Percentiles rank a stretch among this genome's conserved stretches.
phyloP scores from a whole-genome alignment of 2,329 filamentous ascomycete species.

The Fusarium virguliforme region DNA sequence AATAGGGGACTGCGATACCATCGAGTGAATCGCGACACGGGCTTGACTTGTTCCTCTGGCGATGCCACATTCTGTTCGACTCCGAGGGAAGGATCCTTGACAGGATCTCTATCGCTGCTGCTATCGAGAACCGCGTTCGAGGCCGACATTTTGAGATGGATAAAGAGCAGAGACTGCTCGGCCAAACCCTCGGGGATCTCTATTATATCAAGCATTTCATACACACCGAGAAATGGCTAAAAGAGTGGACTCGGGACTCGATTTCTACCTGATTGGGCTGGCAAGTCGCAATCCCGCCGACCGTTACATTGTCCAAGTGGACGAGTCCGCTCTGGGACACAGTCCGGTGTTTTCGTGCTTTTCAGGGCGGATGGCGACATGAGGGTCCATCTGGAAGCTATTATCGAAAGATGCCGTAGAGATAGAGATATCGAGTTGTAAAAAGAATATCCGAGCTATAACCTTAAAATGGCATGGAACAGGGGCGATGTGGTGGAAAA shows the following conservation, averaged over 20 bases:
- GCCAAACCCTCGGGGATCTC: conserved; percentile 12
- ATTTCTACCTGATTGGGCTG: conserved; percentile 36
- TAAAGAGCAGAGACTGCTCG: neutral
- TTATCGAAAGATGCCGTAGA: neutral
- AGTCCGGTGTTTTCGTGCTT: conserved; percentile 39
- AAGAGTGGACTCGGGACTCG: conserved; percentile 28
- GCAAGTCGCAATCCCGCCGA: conserved; percentile 36
- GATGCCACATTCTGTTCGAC: conserved; percentile 23
- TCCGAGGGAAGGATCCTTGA: conserved; percentile 28
- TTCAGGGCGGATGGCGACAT: conserved; percentile 46
- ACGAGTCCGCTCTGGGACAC: conserved; percentile 30
- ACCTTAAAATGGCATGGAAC: conserved; percentile 10
- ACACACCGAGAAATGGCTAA: conserved; percentile 6
- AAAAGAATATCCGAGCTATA: conserved; percentile 11
- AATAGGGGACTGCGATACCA: conserved; percentile 58
- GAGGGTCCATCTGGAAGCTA: neutral
- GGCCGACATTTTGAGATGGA: conserved; percentile 31
- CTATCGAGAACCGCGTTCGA: conserved; percentile 28
- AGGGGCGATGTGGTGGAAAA: neutral
- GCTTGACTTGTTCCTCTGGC: conserved; percentile 33
- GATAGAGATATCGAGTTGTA: neutral
- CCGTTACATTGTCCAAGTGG: conserved; percentile 25
- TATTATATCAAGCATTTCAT: conserved; percentile 21
- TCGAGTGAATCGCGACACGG: conserved; percentile 45
- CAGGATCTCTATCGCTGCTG: conserved; percentile 35